These are phyloP conservation scores for Mycocentrospora acerina DNA, from an alignment of 2,329 filamentous ascomycete species.

Conservation along the genomic window DNA sequence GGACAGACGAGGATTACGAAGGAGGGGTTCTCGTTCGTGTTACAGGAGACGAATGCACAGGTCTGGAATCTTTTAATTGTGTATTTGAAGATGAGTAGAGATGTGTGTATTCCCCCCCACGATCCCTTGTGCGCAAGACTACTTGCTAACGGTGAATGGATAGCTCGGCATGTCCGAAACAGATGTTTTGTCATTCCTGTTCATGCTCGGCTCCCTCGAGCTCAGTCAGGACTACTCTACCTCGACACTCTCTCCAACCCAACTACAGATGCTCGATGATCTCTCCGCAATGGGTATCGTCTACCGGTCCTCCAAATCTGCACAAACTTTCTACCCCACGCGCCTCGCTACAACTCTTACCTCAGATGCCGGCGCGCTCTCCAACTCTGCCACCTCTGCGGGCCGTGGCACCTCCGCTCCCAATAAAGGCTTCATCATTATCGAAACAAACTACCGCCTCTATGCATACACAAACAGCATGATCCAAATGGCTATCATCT, in stretches of 20 bases:
- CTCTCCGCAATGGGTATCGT: conserved; percentile 92
- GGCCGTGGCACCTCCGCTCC: conserved; percentile 22
- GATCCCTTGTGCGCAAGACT: too few relatives aligned
- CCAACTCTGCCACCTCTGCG: conserved; percentile 50
- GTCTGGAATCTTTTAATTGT: conserved; percentile 94
- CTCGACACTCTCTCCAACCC: conserved; percentile 75
- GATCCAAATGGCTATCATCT: conserved; percentile 90
- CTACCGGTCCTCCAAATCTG: conserved; percentile 58
- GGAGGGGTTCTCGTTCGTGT: conserved; percentile 87
- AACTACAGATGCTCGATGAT: conserved; percentile 85
- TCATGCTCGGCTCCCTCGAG: conserved; percentile 90
- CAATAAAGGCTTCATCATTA: conserved; percentile 80
- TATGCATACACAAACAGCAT: conserved; percentile 96
- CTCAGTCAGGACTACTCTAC: conserved; percentile 91
- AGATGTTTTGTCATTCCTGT: conserved; percentile 93
- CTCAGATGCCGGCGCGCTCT: conserved; percentile 70
- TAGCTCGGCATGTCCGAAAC: conserved; percentile 77
- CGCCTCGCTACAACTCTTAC: conserved; percentile 92
- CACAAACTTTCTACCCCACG: conserved; percentile 76
- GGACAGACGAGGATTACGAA: conserved; percentile 76
- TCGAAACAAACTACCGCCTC: conserved; percentile 96
- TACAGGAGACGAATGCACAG: conserved; percentile 94
- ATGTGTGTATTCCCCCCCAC: conserved; percentile 39
- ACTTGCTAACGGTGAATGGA: too few relatives aligned
- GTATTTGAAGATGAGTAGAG: conserved; percentile 83